Base-by-base conservation (phyloP, 768 basidiomycete species). In the Mycena rebaudengoi region DNA sequence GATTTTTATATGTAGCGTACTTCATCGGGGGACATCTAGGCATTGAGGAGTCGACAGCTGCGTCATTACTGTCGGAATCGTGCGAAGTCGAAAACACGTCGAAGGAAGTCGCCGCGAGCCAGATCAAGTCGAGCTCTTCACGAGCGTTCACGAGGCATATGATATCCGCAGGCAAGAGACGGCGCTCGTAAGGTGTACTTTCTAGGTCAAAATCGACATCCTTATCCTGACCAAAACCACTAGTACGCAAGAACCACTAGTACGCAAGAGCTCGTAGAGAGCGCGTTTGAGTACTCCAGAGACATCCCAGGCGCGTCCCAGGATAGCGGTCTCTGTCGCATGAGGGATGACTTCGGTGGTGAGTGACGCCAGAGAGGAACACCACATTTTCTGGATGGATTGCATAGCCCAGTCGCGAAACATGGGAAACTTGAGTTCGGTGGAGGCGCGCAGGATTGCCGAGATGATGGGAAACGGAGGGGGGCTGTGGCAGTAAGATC, bases 211-310 rank as follows among this genome's bases (percentile, higher is more conserved):
- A n/a, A 8, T 64, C 35, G 18, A 33, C 23, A 16, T 28, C 30
- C 7, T 60, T 29, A 18, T 65, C 54, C 57, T 76, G 74, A 11
- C 71, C 73, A 60, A 77, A 73, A 28, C 56, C 66, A 2, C 65
- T 61, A 13, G 64, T 65, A 26, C 79, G 70, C 20, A 78, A 61
- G 21, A 73, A 28, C 56, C 66, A 2, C 65, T 61, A 13, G 64
- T 65, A 26, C 79, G 70, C 20, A 78, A 61, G 21, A 80, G 69
- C 63, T 80, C 79, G 65, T 80, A 81, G 46, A 75, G 76, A 13
- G 78, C 78, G 29, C 74, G 70, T 37, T 78, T 78, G 18, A 74
- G 70, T 5, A 81, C 66, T 1, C 46, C 39, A 7, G 64, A 63
- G 14, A 80, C 43, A 16, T 65, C 66, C 62, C 67, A 77, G 8